Evolutionary conservation across 805 yeast species (phyloP).

Genomic region (Candida pseudofarinosa): DNA sequence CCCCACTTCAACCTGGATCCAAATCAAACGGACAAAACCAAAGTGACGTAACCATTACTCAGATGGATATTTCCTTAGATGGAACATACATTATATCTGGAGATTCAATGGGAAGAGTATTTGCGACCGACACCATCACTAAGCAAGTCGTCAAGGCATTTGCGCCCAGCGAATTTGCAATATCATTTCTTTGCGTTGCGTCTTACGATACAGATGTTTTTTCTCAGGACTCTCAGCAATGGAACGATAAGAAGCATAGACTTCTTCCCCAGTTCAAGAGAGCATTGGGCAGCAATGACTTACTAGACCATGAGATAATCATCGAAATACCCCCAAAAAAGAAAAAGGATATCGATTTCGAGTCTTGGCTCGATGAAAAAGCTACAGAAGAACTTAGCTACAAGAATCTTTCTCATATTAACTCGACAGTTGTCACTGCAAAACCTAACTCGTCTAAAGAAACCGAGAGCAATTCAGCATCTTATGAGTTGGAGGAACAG

Average conservation of each 20-base stretch:
- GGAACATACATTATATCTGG: slow-evolving; percentile 74
- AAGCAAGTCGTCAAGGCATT: slow-evolving; percentile 63
- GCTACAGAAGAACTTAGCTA: slow-evolving; percentile 52
- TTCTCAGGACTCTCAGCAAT: slow-evolving; percentile 3
- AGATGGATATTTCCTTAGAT: slow-evolving; percentile 62
- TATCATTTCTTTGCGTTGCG: slow-evolving; percentile 25
- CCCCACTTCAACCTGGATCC: slow-evolving; percentile 4
- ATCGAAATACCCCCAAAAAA: slow-evolving; percentile 28
- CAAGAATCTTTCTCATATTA: slow-evolving; percentile 36
- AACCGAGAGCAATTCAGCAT: slow-evolving; percentile 2
- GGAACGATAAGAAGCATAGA: slow-evolving; percentile 34
- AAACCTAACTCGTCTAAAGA: slow-evolving; percentile 5
- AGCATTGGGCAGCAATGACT: slow-evolving; percentile 41
- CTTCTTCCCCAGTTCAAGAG: slow-evolving; percentile 66
- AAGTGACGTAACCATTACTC: slow-evolving; percentile 38
- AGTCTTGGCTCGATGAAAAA: slow-evolving; percentile 46
- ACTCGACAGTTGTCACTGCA: slow-evolving; percentile 33
- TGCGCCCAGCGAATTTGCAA: slow-evolving; percentile 34
- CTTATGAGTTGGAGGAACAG: slow-evolving; percentile 38
- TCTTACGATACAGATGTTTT: slow-evolving; percentile 15
- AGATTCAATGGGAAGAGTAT: slow-evolving; percentile 64
- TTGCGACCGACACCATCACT: slow-evolving; percentile 64
- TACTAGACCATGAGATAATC: slow-evolving; percentile 42
- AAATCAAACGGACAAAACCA: slow-evolving; percentile 13
- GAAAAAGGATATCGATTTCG: slow-evolving; percentile 34